Base-by-base conservation (phyloP, 768 basidiomycete species). In the Tulasnella sp. region DNA sequence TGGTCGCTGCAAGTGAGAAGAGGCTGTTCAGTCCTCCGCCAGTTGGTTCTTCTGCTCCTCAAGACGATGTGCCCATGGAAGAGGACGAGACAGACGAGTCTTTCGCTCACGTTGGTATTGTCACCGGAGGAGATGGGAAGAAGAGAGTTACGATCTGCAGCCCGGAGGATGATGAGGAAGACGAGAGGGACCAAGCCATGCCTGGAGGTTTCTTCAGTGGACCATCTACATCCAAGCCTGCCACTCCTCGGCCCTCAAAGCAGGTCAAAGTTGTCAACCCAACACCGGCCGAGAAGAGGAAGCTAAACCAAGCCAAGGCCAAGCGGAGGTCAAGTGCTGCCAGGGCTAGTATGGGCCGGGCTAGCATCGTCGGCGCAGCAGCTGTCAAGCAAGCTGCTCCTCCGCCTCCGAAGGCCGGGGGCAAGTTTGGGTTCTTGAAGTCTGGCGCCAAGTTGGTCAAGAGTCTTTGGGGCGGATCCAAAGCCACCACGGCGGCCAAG, bases 391-490 rank as follows among this genome's bases (percentile, higher is more conserved):
- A 68, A 36, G 62, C 36, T 34, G 62, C 62, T 14, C 62, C 62
- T 7, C 27, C 7, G 3, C 36, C 74, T 6, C 34, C 74, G 3
- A 68, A 39, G 36, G 52, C 71, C 74, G 40, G 75, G 24, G 38
- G 79, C 48, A 38, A 48, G 42, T 81, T 80, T 34, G 79, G 72
- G 19, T 81, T 81, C 72, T 71, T 81, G 80, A 81, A 81, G 72
- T 80, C 68, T 2, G 81, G 80, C 10, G 80, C 80, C 72, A 81
- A 81, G 68, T 34, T 79, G 46, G 80, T 80, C 31, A 80, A 71
- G 72, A 81, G 80, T 38, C 71, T 80, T 10, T 81, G 72, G 71
- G 71, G 36, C 31, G 80, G 46, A 19, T n/a, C 21, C 27, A 76
- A 48, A 24, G 24, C 78, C 74, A 24, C 68, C 19, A 10, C 78